Evolutionary conservation across 2,329 filamentous ascomycete species (phyloP).

Genomic region (Keithomyces neogunnii): DNA sequence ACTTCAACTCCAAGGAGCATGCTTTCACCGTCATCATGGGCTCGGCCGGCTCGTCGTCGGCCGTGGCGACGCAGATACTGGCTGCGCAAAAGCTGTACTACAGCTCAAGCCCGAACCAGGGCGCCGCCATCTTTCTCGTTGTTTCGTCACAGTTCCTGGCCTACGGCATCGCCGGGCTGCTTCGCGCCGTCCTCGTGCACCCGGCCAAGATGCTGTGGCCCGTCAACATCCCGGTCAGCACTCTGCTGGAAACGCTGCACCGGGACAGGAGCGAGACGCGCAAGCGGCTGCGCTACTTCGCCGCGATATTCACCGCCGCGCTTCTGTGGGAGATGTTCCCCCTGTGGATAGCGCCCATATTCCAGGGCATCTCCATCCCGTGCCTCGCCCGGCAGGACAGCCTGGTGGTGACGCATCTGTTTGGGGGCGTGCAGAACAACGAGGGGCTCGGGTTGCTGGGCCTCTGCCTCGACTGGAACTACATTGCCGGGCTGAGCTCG

Average conservation of each 20-base stretch:
- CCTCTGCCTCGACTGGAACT: constrained; percentile 33
- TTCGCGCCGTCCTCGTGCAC: constrained; percentile 41
- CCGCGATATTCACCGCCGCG: constrained; percentile 27
- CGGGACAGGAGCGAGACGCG: constrained; percentile 22
- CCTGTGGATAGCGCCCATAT: constrained; percentile 34
- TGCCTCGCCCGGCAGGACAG: constrained; percentile 34
- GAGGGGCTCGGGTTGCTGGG: constrained; percentile 30
- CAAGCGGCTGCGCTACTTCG: constrained; percentile 31
- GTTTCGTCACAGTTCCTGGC: constrained; percentile 46
- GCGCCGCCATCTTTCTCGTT: constrained; percentile 38
- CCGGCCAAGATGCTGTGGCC: constrained; percentile 45
- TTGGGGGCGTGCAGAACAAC: constrained; percentile 33
- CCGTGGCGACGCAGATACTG: constrained; percentile 38
- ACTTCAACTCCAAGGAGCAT: constrained; percentile 48
- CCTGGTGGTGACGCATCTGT: constrained; percentile 37
- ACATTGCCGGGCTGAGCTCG: constrained; percentile 24
- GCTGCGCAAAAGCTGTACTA: constrained; percentile 38
- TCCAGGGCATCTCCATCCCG: constrained; percentile 28
- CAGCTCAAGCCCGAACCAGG: constrained; percentile 38
- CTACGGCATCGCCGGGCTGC: constrained; percentile 44
- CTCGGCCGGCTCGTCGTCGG: constrained; percentile 22
- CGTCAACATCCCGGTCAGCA: constrained; percentile 19
- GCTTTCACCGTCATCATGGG: constrained; percentile 49
- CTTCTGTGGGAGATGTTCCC: constrained; percentile 41
- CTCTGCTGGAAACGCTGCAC: constrained; percentile 21